Evolutionary conservation across 139 green algal genomes (phyloP), one percentile per base, ranked within the genome.

Genomic region (Marvania coccoides): DNA sequence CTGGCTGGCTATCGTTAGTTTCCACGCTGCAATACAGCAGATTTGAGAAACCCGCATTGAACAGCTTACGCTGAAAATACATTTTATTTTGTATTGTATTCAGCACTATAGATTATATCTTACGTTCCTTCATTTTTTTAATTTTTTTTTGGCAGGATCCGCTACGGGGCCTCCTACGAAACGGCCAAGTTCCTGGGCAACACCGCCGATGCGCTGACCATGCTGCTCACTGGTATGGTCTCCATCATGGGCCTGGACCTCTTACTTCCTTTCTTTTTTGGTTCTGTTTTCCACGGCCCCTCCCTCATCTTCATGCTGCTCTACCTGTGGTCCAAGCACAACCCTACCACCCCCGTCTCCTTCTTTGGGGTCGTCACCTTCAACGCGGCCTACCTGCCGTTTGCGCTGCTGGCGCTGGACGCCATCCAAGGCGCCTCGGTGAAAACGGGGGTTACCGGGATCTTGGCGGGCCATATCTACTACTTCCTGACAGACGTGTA

Each of bases 281-380:
- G n/a, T n/a, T 9, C 33, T 2, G 15, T 8, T 10, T 81, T 90
- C 29, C 72, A 88, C 36, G 75, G 59, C 19, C n/a, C 23, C 3
- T 35, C 77, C 23, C 56, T 91, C 4, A 40, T 91, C n/a, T 86
- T 80, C 56, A 79, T 88, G 70, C 57, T 90, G n/a, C 7, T 89
- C n/a, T 90, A 90, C 67, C 48, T 91, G 26, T 90, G 83, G 83
- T 77, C 56, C 61, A 71, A 72, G 34, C 34, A 66, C 14, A 66
- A 53, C 23, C 59, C 59, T 12, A 26, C 31, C 26, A 39, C 48
- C 2, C 51, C 29, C 3, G 12, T 89, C 26, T 74, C 42, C 29
- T 39, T 89, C 35, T 79, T 81, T 54, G 83, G 83, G 29, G 10
- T 89, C 4, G 23, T 89, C 19, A 55, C 65, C 40, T 28, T 73